Conservation (phyloP, 2,329 filamentous ascomycete genomes). For the Penicillium hordei region DNA sequence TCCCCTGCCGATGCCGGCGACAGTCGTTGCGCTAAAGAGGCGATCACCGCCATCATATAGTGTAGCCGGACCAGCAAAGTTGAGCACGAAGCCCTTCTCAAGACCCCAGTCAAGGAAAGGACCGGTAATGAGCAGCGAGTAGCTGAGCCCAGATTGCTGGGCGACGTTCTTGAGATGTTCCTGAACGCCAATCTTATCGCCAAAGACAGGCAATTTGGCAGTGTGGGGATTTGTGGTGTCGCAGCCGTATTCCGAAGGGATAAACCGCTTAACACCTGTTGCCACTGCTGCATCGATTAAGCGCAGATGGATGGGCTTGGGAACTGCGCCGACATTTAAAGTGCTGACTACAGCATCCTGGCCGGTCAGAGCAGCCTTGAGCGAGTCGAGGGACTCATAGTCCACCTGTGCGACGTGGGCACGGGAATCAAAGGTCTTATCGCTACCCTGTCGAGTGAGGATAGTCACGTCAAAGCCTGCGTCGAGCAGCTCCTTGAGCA, state of each 20-base stretch:
- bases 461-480: slow-evolving; percentile 30
- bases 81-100: slow-evolving; percentile 46
- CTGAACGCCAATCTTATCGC: slow-evolving; percentile 32
- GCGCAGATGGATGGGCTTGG: slow-evolving; percentile 11
- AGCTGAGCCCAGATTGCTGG: slow-evolving; percentile 28
- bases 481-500: slow-evolving; percentile 28
- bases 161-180: slow-evolving; percentile 27
- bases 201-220: slow-evolving; percentile 33
- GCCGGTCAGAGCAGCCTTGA: slow-evolving; percentile 27
- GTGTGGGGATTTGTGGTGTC: slow-evolving; percentile 29
- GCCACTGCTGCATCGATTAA: slow-evolving; percentile 34
- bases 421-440: slow-evolving; percentile 2
- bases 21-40: slow-evolving; percentile 51
- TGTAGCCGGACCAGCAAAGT: slow-evolving; percentile 35
- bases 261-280: slow-evolving; percentile 32
- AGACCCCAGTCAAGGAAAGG: slow-evolving; percentile 39
- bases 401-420: slow-evolving; percentile 28
- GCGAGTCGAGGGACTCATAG: slow-evolving; percentile 27
- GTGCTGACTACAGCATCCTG: slow-evolving; percentile 32
- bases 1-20: slow-evolving; percentile 49
- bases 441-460: slow-evolving; percentile 23
- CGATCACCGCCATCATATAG: slow-evolving; percentile 55
- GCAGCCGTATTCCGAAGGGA: slow-evolving; percentile 41
- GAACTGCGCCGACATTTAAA: slow-evolving; percentile 13
- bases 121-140: slow-evolving; percentile 33